Conservation (phyloP, 306 rosid genomes). For the Fragaria vesca region DNA sequence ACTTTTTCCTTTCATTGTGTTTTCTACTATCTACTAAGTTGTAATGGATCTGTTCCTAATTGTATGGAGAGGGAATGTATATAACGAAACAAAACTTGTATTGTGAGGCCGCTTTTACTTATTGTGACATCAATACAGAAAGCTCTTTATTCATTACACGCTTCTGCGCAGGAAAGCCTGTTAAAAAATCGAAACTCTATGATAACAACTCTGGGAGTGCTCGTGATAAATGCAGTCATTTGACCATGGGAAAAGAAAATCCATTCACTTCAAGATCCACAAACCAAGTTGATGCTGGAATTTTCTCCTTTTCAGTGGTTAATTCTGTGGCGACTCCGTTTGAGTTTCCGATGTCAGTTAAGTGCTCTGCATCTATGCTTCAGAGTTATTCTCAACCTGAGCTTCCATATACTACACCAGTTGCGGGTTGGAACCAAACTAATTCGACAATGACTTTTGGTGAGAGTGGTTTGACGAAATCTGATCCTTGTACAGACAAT, state of each 20-base stretch:
- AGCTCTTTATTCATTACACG: slow-evolving; percentile 22
- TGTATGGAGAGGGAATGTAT: not conserved
- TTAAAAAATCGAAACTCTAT: slow-evolving; percentile 28
- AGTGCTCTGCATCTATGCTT: slow-evolving; percentile 25
- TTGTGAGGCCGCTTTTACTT: not conserved
- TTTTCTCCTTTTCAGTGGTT: slow-evolving; percentile 23
- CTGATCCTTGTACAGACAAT: not conserved
- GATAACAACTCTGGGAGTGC: slow-evolving; percentile 23
- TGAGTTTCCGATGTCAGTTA: slow-evolving; percentile 31
- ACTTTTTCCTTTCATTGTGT: not conserved
- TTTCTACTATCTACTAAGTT: not conserved
- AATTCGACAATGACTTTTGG: not conserved
- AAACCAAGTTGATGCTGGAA: slow-evolving; percentile 22
- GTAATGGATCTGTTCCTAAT: not conserved
- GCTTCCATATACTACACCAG: slow-evolving; percentile 19
- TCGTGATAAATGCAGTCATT: slow-evolving; percentile 5
- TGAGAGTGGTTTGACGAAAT: not conserved
- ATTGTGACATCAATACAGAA: not conserved
- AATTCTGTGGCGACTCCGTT: slow-evolving; percentile 23
- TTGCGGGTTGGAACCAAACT: not conserved
- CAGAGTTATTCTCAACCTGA: slow-evolving; percentile 31
- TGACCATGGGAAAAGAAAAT: slow-evolving; percentile 29
- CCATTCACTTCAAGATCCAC: slow-evolving; percentile 26
- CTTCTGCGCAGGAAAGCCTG: slow-evolving; percentile 36
- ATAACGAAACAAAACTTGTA: not conserved